These are phyloP conservation scores for Aureobasidium sp. DNA, from an alignment of 2,329 filamentous ascomycete species.

Conservation along the genomic window DNA sequence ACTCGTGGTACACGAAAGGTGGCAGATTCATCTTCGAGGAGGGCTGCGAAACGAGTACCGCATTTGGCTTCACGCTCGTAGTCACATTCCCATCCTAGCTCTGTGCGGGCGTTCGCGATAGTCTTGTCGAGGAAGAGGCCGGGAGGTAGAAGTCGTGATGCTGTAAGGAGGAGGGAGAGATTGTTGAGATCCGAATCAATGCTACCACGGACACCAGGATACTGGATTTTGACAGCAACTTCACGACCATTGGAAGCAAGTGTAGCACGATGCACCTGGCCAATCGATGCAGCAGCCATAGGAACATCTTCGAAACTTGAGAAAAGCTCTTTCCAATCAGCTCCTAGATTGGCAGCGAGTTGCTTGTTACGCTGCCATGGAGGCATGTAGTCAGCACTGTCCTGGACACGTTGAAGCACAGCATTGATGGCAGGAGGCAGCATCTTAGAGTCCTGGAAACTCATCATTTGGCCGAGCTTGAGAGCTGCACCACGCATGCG, in stretches of 20 bases:
- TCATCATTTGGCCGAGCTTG: slow-evolving; percentile 96
- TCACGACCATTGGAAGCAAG: slow-evolving; percentile 65
- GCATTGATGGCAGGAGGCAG: slow-evolving; percentile 79
- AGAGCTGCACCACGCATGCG: slow-evolving; percentile 96
- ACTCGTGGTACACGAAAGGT: slow-evolving; percentile 76
- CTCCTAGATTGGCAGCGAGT: slow-evolving; percentile 67
- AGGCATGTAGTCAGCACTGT: slow-evolving; percentile 97
- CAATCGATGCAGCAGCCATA: slow-evolving; percentile 92
- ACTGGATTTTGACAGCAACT: slow-evolving; percentile 96
- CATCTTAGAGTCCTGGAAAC: slow-evolving; percentile 95
- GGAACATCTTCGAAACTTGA: slow-evolving; percentile 81
- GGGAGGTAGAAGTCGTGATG: slow-evolving; percentile 80
- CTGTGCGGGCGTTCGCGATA: slow-evolving; percentile 85
- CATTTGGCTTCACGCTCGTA: slow-evolving; percentile 84
- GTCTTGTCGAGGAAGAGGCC: slow-evolving; percentile 95
- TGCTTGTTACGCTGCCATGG: slow-evolving; percentile 86
- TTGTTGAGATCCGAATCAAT: slow-evolving; percentile 97
- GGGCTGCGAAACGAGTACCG: slow-evolving; percentile 64
- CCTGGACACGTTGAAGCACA: slow-evolving; percentile 88
- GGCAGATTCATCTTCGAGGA: slow-evolving; percentile 67
- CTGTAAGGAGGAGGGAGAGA: slow-evolving; percentile 80
- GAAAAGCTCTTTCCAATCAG: slow-evolving; percentile 79
- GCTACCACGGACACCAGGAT: slow-evolving; percentile 89
- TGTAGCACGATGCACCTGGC: slow-evolving; percentile 84
- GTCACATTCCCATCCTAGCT: slow-evolving; percentile 96